phyloP scores from a whole-genome alignment of 1,139 yeast genomes.

The Lodderomyces orthopsilosis region DNA sequence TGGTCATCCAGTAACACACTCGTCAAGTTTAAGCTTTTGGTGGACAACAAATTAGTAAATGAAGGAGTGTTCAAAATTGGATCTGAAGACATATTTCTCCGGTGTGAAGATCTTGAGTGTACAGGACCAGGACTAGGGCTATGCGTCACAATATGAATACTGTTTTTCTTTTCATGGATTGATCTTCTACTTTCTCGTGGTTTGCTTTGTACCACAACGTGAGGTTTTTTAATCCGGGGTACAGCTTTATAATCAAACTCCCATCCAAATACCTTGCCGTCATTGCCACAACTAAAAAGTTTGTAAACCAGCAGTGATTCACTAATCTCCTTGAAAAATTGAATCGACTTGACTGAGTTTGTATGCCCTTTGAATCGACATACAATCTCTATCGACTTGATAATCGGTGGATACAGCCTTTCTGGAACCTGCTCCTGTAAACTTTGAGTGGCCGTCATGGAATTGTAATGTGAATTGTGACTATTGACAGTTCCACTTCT shows the following conservation, averaged over 20 bases:
- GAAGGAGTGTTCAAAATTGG: conserved; percentile 10
- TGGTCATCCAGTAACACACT: conserved; percentile 9
- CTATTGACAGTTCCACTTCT: conserved; percentile 41
- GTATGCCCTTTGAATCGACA: conserved; percentile 63
- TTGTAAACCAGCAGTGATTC: conserved; percentile 43
- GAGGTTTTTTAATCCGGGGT: conserved; percentile 40
- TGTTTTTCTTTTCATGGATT: conserved; percentile 13
- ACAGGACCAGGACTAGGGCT: conserved; percentile 15
- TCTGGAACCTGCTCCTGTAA: not conserved
- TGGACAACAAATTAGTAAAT: conserved; percentile 10
- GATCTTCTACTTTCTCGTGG: conserved; percentile 11
- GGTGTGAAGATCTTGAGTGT: conserved; percentile 3
- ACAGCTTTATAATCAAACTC: conserved; percentile 67
- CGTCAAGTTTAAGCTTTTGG: conserved; percentile 14
- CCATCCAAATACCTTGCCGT: conserved; percentile 67
- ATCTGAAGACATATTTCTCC: conserved; percentile 9
- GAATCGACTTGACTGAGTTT: conserved; percentile 57
- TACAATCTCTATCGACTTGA: conserved; percentile 42
- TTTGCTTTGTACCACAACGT: conserved; percentile 3
- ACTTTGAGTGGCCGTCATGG: not conserved
- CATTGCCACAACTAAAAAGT: conserved; percentile 67
- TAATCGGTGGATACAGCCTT: conserved; percentile 30
- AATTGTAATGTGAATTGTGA: conserved; percentile 17
- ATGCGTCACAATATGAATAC: conserved; percentile 7
- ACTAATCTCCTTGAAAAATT: conserved; percentile 24